Conservation (phyloP, 139 green algal genomes). For the Chlamydomonas incerta region DNA sequence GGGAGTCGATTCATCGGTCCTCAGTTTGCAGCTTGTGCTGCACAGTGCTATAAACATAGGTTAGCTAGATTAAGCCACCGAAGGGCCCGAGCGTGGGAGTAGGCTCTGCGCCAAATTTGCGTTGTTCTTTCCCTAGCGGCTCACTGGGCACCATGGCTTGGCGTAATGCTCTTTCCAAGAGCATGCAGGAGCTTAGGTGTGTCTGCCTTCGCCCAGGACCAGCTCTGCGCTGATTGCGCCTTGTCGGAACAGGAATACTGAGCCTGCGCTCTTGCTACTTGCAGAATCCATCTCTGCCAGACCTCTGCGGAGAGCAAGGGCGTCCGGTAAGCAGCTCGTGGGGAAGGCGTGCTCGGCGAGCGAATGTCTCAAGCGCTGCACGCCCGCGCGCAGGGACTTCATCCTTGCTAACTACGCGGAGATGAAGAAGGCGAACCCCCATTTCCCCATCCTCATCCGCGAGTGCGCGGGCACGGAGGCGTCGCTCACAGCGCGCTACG, state of each 20-base stretch:
- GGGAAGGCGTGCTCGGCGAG: not conserved
- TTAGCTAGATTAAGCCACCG: too few species aligned
- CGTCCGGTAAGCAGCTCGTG: constrained; percentile 66
- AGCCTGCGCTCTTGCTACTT: too few species aligned
- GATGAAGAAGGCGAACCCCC: constrained; percentile 91
- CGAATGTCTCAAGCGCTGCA: not conserved
- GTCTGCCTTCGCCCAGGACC: not conserved
- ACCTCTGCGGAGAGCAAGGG: constrained; percentile 76
- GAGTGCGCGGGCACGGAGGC: constrained; percentile 81
- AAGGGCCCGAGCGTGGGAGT: too few species aligned
- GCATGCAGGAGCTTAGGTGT: constrained; percentile 85
- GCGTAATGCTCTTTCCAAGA: constrained; percentile 74
- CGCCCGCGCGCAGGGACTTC: constrained; percentile 80
- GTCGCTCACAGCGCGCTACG: constrained; percentile 83
- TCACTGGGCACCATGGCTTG: constrained; percentile 47
- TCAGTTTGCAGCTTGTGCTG: too few species aligned
- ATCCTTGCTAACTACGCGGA: constrained; percentile 84
- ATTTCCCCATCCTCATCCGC: constrained; percentile 88
- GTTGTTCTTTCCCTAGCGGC: too few species aligned
- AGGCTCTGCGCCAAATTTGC: too few species aligned
- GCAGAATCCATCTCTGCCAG: constrained; percentile 87
- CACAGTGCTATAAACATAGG: too few species aligned
- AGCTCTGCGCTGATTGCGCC: too few species aligned
- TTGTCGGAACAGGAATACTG: not conserved
- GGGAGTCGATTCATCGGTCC: too few species aligned